A percentile compares a stretch with the other conserved stretches of the same genome.
These are phyloP conservation scores for Spatholobus suberectus DNA, from an alignment of 306 rosid genomes.

Conservation along the genomic window DNA sequence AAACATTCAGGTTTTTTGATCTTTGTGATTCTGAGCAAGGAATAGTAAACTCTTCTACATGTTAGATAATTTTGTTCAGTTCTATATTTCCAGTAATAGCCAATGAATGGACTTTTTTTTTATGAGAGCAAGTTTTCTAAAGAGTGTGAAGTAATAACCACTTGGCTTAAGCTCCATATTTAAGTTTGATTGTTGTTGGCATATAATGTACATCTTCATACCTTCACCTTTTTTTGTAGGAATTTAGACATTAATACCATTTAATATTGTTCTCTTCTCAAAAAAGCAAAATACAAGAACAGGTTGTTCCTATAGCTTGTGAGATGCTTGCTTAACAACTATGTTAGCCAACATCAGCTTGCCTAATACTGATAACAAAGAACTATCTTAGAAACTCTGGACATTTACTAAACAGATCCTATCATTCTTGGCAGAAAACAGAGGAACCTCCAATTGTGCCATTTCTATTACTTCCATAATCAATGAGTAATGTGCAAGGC, in stretches of 20 bases:
- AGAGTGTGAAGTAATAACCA: neutral
- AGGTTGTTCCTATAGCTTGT: neutral
- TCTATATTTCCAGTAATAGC: too few relatives aligned
- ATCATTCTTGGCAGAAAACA: neutral
- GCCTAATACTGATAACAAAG: neutral
- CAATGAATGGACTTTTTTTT: too few relatives aligned
- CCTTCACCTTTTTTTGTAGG: neutral
- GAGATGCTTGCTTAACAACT: neutral
- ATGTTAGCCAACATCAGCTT: neutral
- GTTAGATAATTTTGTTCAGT: too few relatives aligned
- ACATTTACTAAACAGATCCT: constrained; percentile 11
- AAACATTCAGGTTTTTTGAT: neutral
- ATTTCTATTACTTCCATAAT: neutral
- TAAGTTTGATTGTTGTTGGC: neutral
- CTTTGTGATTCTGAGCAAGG: neutral
- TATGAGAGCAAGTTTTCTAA: too few relatives aligned
- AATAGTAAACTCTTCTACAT: neutral
- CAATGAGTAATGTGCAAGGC: neutral
- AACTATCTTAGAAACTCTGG: neutral
- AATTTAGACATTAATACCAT: neutral
- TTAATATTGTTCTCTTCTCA: neutral
- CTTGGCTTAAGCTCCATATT: neutral
- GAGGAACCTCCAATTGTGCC: neutral
- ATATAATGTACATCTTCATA: neutral
- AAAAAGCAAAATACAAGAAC: neutral